Evolutionary conservation across 2,329 filamentous ascomycete species (phyloP), one percentile per base, ranked within the genome.

Genomic region (Leptographium procerum): DNA sequence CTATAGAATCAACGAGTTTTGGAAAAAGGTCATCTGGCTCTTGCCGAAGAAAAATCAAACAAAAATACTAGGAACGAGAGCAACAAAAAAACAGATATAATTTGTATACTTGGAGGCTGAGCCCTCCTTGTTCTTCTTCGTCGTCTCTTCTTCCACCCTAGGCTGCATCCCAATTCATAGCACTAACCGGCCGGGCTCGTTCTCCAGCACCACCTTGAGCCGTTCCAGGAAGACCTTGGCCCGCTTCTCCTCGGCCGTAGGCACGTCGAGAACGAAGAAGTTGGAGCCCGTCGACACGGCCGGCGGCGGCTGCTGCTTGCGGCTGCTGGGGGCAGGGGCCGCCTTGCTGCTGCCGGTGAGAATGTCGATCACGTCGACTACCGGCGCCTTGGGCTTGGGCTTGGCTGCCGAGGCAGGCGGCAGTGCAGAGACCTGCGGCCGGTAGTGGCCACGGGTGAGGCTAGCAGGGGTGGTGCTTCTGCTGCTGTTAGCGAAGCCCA

Each of bases 211-310:
- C 52, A 79, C 75, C 83, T 96, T 96, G 68, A 96, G 82, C 65
- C 89, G 83, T 73, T 92, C 87, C 63, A 99, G 72, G 75, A 96
- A 99, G 13, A 86, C 78, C 67, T 82, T 79, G 16, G 89, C 94
- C 66, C 91, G 80, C 75, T 85, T 83, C 79, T 91, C 88, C 70
- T 99, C 94, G 10, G 82, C 83, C 72, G 82, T 84, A 45, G 87
- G 84, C 24, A 95, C 91, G 31, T 78, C 85, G 56, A 99, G 75
- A 66, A 84, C 92, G 69, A 97, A 95, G 0, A 91, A 75, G 69
- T 95, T 95, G 57, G 82, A 74, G 16, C 85, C 81, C 3, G 75
- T 74, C 8, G 78, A 77, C 14, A 81, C 66, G 6, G 77, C 76
- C 4, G 78, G 74, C 28, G 73, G 68, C 26, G 76, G 65, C 57